A percentile compares a stretch with the other conserved stretches of the same genome.
Evolutionary conservation across 768 basidiomycete genomes (phyloP).

Genomic region (Sutorius australiensis): DNA sequence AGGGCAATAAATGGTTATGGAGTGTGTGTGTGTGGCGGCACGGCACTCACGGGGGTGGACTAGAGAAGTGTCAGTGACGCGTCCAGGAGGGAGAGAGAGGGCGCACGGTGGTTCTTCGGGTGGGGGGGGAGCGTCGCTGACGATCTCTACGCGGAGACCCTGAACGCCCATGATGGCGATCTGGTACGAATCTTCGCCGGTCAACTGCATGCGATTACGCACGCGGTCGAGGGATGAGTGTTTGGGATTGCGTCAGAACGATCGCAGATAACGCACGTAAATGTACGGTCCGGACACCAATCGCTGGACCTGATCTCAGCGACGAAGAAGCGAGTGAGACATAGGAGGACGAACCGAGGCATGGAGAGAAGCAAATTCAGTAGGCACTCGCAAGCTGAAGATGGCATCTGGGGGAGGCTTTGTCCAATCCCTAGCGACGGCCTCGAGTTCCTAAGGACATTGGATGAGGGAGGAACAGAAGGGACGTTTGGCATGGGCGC

Average conservation of each 20-base stretch:
- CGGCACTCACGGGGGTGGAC: slow-evolving; percentile 48
- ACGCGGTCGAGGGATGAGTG: slow-evolving; percentile 19
- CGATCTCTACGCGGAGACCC: slow-evolving; percentile 81
- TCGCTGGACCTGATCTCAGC: slow-evolving; percentile 46
- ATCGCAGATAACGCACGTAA: slow-evolving; percentile 51
- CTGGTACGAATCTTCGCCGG: slow-evolving; percentile 83
- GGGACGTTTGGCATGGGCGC: not conserved
- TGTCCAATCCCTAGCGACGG: slow-evolving; percentile 78
- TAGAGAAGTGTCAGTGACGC: slow-evolving; percentile 21
- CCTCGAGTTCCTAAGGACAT: slow-evolving; percentile 66
- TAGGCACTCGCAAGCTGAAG: slow-evolving; percentile 75
- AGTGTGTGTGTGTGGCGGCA: slow-evolving; percentile 9
- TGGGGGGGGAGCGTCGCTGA: slow-evolving; percentile 80
- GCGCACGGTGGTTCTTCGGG: slow-evolving; percentile 77
- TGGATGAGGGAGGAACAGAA: slow-evolving; percentile 1
- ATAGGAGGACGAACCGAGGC: slow-evolving; percentile 58
- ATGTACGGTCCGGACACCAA: slow-evolving; percentile 80
- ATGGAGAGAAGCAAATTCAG: slow-evolving; percentile 83
- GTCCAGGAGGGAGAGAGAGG: not conserved
- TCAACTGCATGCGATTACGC: slow-evolving; percentile 47
- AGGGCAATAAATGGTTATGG: not conserved
- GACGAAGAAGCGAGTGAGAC: slow-evolving; percentile 9
- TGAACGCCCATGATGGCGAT: slow-evolving; percentile 83
- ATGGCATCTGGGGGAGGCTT: slow-evolving; percentile 78
- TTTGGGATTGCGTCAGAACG: slow-evolving; percentile 4